Evolutionary conservation across 192 early-diverging fungal species (phyloP).

Genomic region (Anaeromyces robustus): DNA sequence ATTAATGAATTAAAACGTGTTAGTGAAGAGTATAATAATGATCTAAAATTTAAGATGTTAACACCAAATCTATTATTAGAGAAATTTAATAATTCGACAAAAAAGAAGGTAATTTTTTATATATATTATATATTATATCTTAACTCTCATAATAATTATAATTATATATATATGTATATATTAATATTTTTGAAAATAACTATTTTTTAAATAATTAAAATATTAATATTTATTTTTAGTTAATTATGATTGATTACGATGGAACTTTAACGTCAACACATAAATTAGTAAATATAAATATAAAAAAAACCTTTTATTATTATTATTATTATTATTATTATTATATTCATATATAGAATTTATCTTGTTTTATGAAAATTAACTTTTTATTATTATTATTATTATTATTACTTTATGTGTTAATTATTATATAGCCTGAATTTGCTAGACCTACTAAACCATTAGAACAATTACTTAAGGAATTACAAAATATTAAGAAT

Average conservation of each 20-base stretch:
- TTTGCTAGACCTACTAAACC: neutral
- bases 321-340: too few relatives aligned
- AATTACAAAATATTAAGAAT: neutral
- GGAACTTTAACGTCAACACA: neutral
- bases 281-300: neutral
- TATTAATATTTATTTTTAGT: neutral
- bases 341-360: too few relatives aligned
- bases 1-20: slow-evolving; percentile 4
- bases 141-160: too few relatives aligned
- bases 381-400: slow-evolving; percentile 10
- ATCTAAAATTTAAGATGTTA: slow-evolving; percentile 8
- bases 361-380: neutral
- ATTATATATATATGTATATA: too few relatives aligned
- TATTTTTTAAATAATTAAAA: neutral
- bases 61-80: neutral
- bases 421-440: neutral
- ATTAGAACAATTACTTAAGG: neutral
- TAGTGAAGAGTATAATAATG: slow-evolving; percentile 13
- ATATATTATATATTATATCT: too few relatives aligned
- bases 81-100: neutral
- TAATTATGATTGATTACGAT: neutral
- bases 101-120: slow-evolving; percentile 11
- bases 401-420: neutral
- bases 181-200: neutral
- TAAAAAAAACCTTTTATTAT: too few relatives aligned